Evolutionary conservation across 164 flowering plant species (phyloP).

Genomic region (Berberis vulgaris): DNA sequence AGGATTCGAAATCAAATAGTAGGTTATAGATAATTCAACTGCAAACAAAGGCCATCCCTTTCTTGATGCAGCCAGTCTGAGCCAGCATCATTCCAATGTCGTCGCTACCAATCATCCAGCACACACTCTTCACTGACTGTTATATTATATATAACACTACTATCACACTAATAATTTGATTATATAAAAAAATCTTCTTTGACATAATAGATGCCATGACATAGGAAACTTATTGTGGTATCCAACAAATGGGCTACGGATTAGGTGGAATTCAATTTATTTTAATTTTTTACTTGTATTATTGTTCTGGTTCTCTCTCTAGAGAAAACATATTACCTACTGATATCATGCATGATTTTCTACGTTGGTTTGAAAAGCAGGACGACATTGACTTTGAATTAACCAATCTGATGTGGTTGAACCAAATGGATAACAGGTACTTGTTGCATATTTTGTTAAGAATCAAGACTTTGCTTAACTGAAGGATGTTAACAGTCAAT

Average conservation of each 20-base stretch:
- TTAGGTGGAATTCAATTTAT: slow-evolving; percentile 18
- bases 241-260: slow-evolving; percentile 17
- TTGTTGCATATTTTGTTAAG: background rate
- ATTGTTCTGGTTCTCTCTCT: background rate
- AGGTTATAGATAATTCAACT: background rate
- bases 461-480: slow-evolving; percentile 4
- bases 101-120: background rate
- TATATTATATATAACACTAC: no score
- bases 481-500: slow-evolving; percentile 15
- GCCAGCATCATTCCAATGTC: background rate
- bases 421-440: background rate
- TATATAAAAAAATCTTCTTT: no score
- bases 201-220: slow-evolving; percentile 12
- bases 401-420: background rate
- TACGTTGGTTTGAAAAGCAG: slow-evolving; percentile 12
- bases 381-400: slow-evolving; percentile 12
- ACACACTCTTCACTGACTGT: background rate
- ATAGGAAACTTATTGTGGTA: slow-evolving; percentile 17
- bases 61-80: no score
- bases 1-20: slow-evolving; percentile 1
- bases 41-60: no score
- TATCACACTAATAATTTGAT: no score
- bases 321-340: slow-evolving; percentile 12
- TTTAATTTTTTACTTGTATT: background rate
- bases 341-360: slow-evolving; percentile 5